Base-by-base conservation (phyloP, 2,329 filamentous ascomycete species). In the Paraphoma chrysanthemicola region DNA sequence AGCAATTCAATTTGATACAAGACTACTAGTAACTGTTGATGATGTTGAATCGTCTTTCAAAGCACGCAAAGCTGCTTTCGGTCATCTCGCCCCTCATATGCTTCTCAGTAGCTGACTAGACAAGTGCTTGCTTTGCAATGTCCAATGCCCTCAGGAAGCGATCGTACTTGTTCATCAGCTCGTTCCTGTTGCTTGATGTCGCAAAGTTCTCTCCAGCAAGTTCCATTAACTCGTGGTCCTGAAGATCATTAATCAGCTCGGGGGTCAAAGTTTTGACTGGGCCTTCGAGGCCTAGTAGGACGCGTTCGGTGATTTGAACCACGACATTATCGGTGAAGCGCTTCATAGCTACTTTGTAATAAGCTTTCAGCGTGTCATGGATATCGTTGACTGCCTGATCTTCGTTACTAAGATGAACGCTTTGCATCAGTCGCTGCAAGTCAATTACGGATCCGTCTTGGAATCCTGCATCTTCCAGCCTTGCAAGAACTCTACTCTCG, bases 291-390 rank as follows among this genome's bases (percentile, higher is more conserved):
- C 82, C 81, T 0, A 89, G 72, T 79, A 79, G 60, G 12, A 7
- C 7, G 7, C 86, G 74, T 45, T 85, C 81, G 1, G 85, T 76
- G 0, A 81, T 84, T 59, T 90, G 87, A 56, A 83, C 81, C 64
- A 80, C 86, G 1, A 91, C 72, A 5, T 80, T 83, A 63, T 91
- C 88, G 1, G 88, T 81, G 55, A 91, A 89, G 0, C 87, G 82
- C 63, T 84, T 84, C 12, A 78, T 79, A 0, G 86, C 80, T 1
- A 89, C 83, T 23, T 84, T 81, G 76, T 91, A 90, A 71, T 88
- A 91, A 1, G 82, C 79, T 29, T 79, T 71, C 0, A 91, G 77
- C 1, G 85, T 83, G 56, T 90, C 83, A 53, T 89, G 85, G 4
- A 90, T 82, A 9, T 87, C 80, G 33, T 83, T 77, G 2, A 79